These are phyloP conservation scores for Zancudomyces culisetae DNA, from an alignment of 371 early-diverging fungal species.

Conservation along the genomic window DNA sequence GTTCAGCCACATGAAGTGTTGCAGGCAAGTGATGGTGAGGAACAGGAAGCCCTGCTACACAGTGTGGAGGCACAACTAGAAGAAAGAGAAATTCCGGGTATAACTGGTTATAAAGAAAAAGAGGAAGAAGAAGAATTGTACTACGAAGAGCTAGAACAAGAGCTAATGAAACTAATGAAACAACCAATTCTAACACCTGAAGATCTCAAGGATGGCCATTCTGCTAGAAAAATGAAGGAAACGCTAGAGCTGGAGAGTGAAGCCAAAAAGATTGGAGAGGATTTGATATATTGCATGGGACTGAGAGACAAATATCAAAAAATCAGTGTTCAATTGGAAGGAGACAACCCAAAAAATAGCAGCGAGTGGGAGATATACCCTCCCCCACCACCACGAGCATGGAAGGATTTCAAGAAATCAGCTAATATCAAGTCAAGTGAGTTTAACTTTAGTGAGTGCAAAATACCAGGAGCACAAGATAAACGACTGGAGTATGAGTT, in stretches of 20 bases:
- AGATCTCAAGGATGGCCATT: neutral
- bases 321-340: slow-evolving; percentile 47
- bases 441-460: slow-evolving; percentile 38
- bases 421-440: slow-evolving; percentile 10
- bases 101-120: too few species aligned
- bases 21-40: neutral
- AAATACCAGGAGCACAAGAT: slow-evolving; percentile 36
- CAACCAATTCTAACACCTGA: neutral
- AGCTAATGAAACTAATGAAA: neutral
- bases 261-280: neutral
- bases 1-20: too few species aligned
- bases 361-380: slow-evolving; percentile 78
- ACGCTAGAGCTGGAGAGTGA: neutral
- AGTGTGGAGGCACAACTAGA: neutral
- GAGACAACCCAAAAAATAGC: slow-evolving; percentile 71
- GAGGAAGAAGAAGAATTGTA: neutral
- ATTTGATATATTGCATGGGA: neutral
- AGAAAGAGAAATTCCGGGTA: too few species aligned
- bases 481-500: too few species aligned
- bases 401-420: slow-evolving; percentile 16
- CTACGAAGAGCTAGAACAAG: neutral
- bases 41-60: neutral
- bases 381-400: slow-evolving; percentile 53
- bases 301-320: slow-evolving; percentile 75
- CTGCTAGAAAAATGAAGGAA: neutral